A percentile compares a stretch with the other conserved stretches of the same genome.
phyloP scores from a whole-genome alignment of 148 eudicot species.

The Euryodendron excelsum region DNA sequence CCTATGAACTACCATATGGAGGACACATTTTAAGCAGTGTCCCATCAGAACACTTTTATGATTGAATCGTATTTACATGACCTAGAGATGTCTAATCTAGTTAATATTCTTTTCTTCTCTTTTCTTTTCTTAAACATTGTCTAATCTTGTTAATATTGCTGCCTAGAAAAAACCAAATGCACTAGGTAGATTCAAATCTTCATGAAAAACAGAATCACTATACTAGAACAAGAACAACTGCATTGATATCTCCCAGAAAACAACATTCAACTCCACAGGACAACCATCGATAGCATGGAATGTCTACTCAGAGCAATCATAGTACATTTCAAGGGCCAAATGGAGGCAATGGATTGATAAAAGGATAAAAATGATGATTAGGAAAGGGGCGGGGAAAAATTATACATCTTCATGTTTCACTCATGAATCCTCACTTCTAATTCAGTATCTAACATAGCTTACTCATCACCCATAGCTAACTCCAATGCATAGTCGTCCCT shows the following conservation, averaged over 20 bases:
- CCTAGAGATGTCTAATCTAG: not conserved
- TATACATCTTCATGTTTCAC: conserved; percentile 9
- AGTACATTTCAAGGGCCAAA: conserved; percentile 6
- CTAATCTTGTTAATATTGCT: not conserved
- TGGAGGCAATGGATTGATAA: not conserved
- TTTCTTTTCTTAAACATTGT: not conserved
- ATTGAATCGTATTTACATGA: not conserved
- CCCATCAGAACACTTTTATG: not conserved
- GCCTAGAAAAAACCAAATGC: not conserved
- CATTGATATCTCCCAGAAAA: conserved; percentile 4
- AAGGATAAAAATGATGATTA: not conserved
- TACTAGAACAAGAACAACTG: conserved; percentile 1
- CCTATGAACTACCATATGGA: no score
- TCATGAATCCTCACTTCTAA: not conserved
- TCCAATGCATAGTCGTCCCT: conserved; percentile 95
- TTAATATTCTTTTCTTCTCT: not conserved
- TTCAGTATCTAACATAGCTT: conserved; percentile 11
- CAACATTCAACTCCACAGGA: not conserved
- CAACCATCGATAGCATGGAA: not conserved
- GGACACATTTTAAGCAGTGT: not conserved
- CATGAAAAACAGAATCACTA: not conserved
- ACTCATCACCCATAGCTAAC: conserved; percentile 93
- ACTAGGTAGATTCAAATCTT: not conserved
- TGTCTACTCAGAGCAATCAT: not conserved
- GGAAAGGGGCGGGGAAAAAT: conserved; percentile 6